Percentiles rank a stretch among this genome's conserved stretches.
Evolutionary conservation across 1,284 basidiomycete species (phyloP).

Genomic region (Meira nashicola): DNA sequence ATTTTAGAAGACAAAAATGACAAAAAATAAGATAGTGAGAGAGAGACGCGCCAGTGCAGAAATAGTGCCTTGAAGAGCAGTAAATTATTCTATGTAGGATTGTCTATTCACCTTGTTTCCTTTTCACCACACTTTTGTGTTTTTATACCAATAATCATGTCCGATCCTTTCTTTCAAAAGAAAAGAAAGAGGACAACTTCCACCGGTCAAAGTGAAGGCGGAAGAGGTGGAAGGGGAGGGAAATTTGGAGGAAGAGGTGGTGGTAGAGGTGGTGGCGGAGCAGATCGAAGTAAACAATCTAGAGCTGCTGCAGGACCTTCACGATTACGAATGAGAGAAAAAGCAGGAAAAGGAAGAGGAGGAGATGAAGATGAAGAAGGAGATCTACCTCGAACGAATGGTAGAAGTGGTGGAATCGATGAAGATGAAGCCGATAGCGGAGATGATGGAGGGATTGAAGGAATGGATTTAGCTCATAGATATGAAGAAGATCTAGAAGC

Average conservation of each 20-base stretch:
- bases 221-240: not conserved
- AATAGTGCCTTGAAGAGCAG: no score
- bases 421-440: slow-evolving; percentile 22
- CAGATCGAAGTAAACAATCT: no score
- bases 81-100: no score
- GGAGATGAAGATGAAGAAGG: slow-evolving; percentile 5
- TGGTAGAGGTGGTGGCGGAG: not conserved
- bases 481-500: slow-evolving; percentile 21
- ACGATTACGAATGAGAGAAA: not conserved
- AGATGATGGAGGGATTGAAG: slow-evolving; percentile 28
- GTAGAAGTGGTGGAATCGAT: not conserved
- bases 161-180: slow-evolving; percentile 53
- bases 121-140: no score
- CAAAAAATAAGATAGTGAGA: no score
- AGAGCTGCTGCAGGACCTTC: slow-evolving; percentile 2
- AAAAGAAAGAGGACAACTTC: slow-evolving; percentile 46
- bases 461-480: slow-evolving; percentile 40
- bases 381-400: no score
- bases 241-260: not conserved
- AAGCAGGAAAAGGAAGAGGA: slow-evolving; percentile 9
- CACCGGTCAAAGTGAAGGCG: slow-evolving; percentile 2
- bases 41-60: no score
- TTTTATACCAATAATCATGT: no score
- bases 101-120: no score
- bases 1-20: no score